Percentiles rank a stretch among this genome's conserved stretches.
These are phyloP conservation scores for Citrus trifoliata DNA, from an alignment of 345 rosid genomes.

Conservation along the genomic window DNA sequence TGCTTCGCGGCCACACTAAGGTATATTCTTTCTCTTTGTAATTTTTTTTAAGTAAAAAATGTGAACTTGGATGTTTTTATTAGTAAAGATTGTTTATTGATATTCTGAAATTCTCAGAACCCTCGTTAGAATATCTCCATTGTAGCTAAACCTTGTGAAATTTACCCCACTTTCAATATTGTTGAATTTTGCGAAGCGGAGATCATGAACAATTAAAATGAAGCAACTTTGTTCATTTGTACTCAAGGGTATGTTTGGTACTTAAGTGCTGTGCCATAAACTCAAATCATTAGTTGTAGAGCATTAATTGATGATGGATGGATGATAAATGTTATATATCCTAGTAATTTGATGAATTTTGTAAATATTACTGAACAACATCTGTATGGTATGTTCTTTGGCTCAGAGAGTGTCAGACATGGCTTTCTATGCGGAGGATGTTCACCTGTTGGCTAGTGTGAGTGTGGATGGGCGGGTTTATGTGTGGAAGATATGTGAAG, in stretches of 20 bases:
- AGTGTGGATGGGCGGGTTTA: constrained; percentile 74
- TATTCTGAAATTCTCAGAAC: neutral
- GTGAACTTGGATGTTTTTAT: neutral
- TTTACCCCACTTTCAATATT: neutral
- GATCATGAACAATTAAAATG: neutral
- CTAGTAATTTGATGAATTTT: neutral
- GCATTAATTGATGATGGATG: too few relatives aligned
- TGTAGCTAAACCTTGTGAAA: neutral
- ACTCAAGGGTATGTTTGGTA: neutral
- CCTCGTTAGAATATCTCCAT: neutral
- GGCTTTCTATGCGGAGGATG: constrained; percentile 93
- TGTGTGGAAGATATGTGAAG: constrained; percentile 79
- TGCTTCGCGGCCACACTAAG: constrained; percentile 83
- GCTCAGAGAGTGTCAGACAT: constrained; percentile 82
- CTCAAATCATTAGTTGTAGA: too few relatives aligned
- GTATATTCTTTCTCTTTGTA: constrained; percentile 21
- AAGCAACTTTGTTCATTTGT: neutral
- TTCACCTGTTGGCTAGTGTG: constrained; percentile 87
- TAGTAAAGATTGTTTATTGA: neutral
- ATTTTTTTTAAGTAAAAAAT: neutral
- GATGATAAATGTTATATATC: neutral
- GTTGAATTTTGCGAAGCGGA: neutral
- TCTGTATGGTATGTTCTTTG: constrained; percentile 7
- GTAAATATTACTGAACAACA: neutral
- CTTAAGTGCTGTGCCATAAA: too few relatives aligned